phyloP scores from a whole-genome alignment of 345 rosid genomes.

The Limnanthes douglasii region DNA sequence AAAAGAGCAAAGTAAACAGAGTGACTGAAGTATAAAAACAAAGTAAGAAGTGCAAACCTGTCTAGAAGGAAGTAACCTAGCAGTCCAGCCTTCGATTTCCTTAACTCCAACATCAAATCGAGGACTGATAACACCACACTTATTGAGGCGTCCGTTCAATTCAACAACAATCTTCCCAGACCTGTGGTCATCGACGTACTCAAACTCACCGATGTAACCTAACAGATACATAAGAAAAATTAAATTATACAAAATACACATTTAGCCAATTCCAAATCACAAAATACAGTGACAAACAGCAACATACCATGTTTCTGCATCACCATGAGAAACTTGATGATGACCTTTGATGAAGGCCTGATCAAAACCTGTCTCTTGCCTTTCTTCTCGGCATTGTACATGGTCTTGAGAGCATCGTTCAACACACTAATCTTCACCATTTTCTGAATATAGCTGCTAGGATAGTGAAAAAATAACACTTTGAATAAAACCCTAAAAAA shows the following conservation, averaged over 20 bases:
- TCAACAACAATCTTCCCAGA: slow-evolving; percentile 41
- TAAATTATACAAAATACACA: no score
- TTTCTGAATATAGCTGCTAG: no score
- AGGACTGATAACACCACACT: slow-evolving; percentile 43
- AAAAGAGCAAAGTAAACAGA: neutral
- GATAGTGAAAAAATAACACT: no score
- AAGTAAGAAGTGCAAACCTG: slow-evolving; percentile 15
- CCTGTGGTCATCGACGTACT: slow-evolving; percentile 35
- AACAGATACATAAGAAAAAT: no score
- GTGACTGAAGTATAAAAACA: neutral
- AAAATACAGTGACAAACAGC: no score
- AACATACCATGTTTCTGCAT: slow-evolving; percentile 20
- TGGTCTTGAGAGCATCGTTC: slow-evolving; percentile 20
- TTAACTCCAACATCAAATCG: slow-evolving; percentile 40
- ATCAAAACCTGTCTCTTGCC: slow-evolving; percentile 23
- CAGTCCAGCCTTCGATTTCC: slow-evolving; percentile 45
- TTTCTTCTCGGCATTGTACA: slow-evolving; percentile 19
- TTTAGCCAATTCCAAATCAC: no score
- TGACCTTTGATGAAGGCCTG: slow-evolving; percentile 17
- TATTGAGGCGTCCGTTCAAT: slow-evolving; percentile 33
- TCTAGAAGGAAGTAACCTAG: slow-evolving; percentile 37
- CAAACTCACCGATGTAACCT: slow-evolving; percentile 39
- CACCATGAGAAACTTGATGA: slow-evolving; percentile 19
- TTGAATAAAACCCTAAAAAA: slow-evolving; percentile 5
- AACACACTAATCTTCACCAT: slow-evolving; percentile 21